Base-by-base conservation (phyloP, 257 asterid species). In the Solanum infundibuliforme region DNA sequence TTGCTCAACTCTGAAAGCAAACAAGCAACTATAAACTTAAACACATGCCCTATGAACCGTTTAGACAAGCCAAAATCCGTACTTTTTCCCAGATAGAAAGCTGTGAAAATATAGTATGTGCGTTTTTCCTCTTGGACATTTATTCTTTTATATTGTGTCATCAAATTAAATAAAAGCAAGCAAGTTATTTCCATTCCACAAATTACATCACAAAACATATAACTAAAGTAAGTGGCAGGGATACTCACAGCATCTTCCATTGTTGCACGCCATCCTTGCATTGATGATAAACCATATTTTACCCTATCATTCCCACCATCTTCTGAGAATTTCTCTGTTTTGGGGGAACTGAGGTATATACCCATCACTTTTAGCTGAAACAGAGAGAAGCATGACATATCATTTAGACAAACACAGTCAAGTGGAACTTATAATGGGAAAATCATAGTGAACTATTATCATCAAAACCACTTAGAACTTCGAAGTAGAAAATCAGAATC, bases 181-280 rank as follows among this genome's bases (percentile, higher is more conserved):
- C 20, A 46, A 43, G 69, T 48, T 48, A 48, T 82, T 29, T 82
- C 43, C 69, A 10, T 29, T 82, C 69, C 86, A 29, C 86, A 82
- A 48, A 81, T 29, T 48, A 23, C 66, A 43, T 86, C 34, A 85
- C 46, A 34, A 48, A 46, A 3, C 29, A 29, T 48, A 82, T 18
- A 23, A 46, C 85, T 18, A 81, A 8, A 82, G 29, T 81, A 81
- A 46, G 41, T 81, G 35, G 29, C 85, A 3, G 68, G 18, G 35
- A 79, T 85, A 91, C 98, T 93, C 87, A 96, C 99, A 73, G 98
- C 98, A 93, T 96, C 99, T 93, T 96, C 99, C 99, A 96, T 96
- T 27, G 98, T 91, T 85, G 99, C 94, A 81, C 98, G 99, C 99
- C 99, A 96, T 88, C 99, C 99, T 92, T 96, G 99, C 99, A 96